phyloP scores from a whole-genome alignment of 768 basidiomycete species.

The Russula virescens region DNA sequence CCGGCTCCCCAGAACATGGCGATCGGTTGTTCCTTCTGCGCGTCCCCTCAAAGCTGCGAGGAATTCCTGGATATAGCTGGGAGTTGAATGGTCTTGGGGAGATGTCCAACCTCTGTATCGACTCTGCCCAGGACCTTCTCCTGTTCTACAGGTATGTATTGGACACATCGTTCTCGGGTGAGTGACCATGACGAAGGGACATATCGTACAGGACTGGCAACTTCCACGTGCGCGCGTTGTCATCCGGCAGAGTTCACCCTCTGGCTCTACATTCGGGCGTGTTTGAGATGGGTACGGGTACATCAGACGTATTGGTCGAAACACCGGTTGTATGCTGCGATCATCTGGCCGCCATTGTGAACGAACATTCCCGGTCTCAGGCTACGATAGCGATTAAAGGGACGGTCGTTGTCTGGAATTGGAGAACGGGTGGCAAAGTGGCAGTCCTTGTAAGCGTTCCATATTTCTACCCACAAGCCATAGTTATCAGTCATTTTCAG shows the following conservation, averaged over 20 bases:
- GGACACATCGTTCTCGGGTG: no score
- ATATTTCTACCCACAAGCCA: no score
- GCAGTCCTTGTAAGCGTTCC: not conserved
- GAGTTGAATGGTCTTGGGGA: constrained; percentile 17
- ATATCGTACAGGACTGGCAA: not conserved
- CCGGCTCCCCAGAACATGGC: not conserved
- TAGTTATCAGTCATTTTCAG: not conserved
- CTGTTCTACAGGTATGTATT: constrained; percentile 9
- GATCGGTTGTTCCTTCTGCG: constrained; percentile 11
- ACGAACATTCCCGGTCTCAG: not conserved
- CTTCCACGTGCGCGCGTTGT: constrained; percentile 12
- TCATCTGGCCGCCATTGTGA: constrained; percentile 8
- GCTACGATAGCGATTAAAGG: not conserved
- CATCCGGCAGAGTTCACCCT: constrained; percentile 14
- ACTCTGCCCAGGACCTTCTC: constrained; percentile 18
- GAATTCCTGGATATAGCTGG: constrained; percentile 16
- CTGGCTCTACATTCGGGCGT: not conserved
- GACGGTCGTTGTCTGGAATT: constrained; percentile 10
- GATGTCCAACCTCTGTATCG: constrained; percentile 13
- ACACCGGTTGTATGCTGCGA: constrained; percentile 4
- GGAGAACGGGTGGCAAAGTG: constrained; percentile 12
- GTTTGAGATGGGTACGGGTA: constrained; percentile 4
- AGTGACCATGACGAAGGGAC: not conserved
- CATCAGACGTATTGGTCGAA: not conserved
- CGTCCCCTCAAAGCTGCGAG: constrained; percentile 13